Percentiles rank a stretch among this genome's conserved stretches.
Conservation (phyloP, 345 rosid genomes). For the Orychophragmus violaceus region DNA sequence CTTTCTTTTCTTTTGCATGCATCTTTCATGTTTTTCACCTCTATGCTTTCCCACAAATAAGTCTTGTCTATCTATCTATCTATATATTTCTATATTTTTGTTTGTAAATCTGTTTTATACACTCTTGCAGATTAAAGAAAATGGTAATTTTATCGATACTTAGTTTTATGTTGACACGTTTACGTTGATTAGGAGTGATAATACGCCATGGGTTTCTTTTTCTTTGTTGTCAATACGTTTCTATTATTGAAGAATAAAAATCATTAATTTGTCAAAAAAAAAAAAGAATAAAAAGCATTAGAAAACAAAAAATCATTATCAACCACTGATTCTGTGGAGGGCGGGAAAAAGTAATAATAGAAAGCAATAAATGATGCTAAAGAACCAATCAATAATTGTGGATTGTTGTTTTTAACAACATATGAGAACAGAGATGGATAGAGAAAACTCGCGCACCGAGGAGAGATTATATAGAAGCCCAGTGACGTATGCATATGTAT, state of each 20-base stretch:
- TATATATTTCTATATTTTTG: neutral
- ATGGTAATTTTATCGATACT: neutral
- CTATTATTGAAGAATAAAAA: neutral
- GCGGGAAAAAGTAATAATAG: neutral
- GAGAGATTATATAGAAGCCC: neutral
- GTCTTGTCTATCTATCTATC: neutral
- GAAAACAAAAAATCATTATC: neutral
- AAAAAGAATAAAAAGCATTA: neutral
- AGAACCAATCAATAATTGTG: constrained; percentile 13
- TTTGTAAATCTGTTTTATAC: neutral
- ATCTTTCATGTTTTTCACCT: constrained; percentile 25
- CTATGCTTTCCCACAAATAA: constrained; percentile 13
- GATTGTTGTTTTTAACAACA: neutral
- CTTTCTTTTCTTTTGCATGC: constrained; percentile 23
- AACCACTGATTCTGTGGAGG: constrained; percentile 2
- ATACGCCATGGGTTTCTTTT: neutral
- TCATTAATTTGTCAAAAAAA: too few relatives aligned
- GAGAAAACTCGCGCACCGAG: neutral
- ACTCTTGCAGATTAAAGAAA: neutral
- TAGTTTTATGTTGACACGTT: neutral
- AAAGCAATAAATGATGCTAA: constrained; percentile 17
- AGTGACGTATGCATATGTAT: constrained; percentile 12
- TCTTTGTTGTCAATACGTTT: neutral
- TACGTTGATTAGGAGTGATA: neutral
- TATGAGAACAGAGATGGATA: neutral